Evolutionary conservation across 176 grass and related monocot species (phyloP).

Genomic region (Carex parvula): DNA sequence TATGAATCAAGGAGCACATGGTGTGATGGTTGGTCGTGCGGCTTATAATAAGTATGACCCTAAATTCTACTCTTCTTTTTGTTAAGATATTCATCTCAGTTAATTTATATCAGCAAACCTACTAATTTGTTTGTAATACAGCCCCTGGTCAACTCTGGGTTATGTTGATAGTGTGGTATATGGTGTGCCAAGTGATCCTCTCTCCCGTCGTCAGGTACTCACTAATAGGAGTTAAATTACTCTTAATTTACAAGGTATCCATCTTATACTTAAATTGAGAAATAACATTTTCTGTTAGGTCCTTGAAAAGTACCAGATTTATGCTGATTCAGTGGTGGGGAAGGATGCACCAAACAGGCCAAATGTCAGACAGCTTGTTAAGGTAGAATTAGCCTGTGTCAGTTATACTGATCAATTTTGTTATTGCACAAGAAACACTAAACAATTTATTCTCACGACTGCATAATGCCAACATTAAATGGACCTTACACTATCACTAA

Average conservation of each 20-base stretch:
- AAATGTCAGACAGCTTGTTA: slow-evolving; percentile 77
- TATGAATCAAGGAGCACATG: slow-evolving; percentile 62
- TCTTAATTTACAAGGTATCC: neutral
- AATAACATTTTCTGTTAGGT: slow-evolving; percentile 40
- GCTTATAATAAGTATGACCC: slow-evolving; percentile 81
- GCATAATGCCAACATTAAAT: neutral
- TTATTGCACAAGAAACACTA: neutral
- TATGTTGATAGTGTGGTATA: slow-evolving; percentile 69
- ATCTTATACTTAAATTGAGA: neutral
- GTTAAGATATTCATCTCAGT: slow-evolving; percentile 14
- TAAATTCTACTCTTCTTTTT: neutral
- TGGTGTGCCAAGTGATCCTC: slow-evolving; percentile 37
- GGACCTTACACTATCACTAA: neutral
- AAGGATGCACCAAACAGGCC: slow-evolving; percentile 68
- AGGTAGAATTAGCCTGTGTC: slow-evolving; percentile 44
- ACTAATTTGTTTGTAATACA: slow-evolving; percentile 29
- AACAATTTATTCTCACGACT: neutral
- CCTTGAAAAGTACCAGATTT: slow-evolving; percentile 78
- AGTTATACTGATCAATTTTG: neutral
- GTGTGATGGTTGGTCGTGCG: slow-evolving; percentile 90
- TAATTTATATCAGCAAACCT: slow-evolving; percentile 13
- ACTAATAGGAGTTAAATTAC: slow-evolving; percentile 14
- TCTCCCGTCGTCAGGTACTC: slow-evolving; percentile 76
- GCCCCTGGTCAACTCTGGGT: slow-evolving; percentile 83
- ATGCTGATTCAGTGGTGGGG: slow-evolving; percentile 79